phyloP scores from a whole-genome alignment of 768 basidiomycete species.

The Pisolithus orientalis region DNA sequence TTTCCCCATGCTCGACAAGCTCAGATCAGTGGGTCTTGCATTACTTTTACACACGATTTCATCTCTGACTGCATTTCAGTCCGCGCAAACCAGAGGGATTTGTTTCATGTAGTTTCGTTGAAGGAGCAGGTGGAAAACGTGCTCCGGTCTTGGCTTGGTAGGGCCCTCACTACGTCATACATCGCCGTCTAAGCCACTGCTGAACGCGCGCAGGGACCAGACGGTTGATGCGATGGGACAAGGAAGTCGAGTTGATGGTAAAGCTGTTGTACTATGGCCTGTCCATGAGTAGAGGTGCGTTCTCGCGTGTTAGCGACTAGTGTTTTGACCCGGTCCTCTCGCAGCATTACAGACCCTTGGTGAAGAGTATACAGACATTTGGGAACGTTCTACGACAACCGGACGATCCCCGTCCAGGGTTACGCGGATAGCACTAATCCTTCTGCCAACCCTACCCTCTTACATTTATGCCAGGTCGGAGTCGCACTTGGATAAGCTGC shows the following conservation, averaged over 20 bases:
- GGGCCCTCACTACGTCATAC: slow-evolving; percentile 9
- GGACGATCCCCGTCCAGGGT: slow-evolving; percentile 36
- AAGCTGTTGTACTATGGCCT: slow-evolving; percentile 70
- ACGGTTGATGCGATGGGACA: slow-evolving; percentile 75
- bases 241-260: slow-evolving; percentile 64
- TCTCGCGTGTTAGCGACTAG: background rate
- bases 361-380: slow-evolving; percentile 87
- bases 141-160: slow-evolving; percentile 74
- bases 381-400: slow-evolving; percentile 53
- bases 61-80: slow-evolving; percentile 39
- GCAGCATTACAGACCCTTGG: slow-evolving; percentile 77
- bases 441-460: slow-evolving; percentile 60
- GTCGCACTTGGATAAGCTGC: slow-evolving; percentile 30
- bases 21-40: slow-evolving; percentile 66
- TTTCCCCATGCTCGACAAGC: slow-evolving; percentile 80
- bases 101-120: slow-evolving; percentile 69
- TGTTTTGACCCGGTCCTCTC: background rate
- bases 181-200: slow-evolving; percentile 5
- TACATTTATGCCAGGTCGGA: slow-evolving; percentile 54
- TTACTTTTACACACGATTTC: background rate
- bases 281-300: slow-evolving; percentile 66
- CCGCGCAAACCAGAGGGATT: slow-evolving; percentile 78
- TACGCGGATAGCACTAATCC: slow-evolving; percentile 47
- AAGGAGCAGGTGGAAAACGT: slow-evolving; percentile 72
- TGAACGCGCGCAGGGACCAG: slow-evolving; percentile 55